Evolutionary conservation across 176 grass and related monocot genomes (phyloP).

Genomic region (Carex kokanica): DNA sequence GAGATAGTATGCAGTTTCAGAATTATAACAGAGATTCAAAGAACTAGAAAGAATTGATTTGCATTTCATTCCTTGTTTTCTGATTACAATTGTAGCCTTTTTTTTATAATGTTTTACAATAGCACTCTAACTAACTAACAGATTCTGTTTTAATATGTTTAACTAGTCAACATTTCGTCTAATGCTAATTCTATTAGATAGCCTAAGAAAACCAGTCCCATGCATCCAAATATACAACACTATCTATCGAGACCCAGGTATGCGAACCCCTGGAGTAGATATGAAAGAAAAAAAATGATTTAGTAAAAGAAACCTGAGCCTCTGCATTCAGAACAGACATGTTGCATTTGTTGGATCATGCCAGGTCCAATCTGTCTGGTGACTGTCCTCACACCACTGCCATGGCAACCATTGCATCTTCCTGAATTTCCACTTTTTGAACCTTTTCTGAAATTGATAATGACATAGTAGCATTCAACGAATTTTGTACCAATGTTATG

Average conservation of each 20-base stretch:
- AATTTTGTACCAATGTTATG: neutral
- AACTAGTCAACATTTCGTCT: no score
- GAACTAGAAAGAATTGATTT: no score
- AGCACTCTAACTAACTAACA: no score
- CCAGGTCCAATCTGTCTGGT: conserved; percentile 82
- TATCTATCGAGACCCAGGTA: neutral
- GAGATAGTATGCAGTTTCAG: no score
- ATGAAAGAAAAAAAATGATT: neutral
- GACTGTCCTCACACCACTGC: conserved; percentile 70
- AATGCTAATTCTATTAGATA: neutral
- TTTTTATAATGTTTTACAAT: no score
- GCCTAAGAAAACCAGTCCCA: neutral
- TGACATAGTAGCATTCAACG: conserved; percentile 12
- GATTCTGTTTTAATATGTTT: no score
- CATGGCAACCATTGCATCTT: conserved; percentile 69
- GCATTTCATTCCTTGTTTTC: no score
- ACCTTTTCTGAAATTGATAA: conserved; percentile 67
- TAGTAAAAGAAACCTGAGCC: conserved; percentile 53
- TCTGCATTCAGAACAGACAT: conserved; percentile 81
- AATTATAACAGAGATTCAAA: no score
- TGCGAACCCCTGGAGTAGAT: neutral
- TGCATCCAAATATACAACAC: neutral
- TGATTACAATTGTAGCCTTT: no score
- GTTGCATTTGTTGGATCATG: conserved; percentile 98
- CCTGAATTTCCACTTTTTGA: conserved; percentile 77